phyloP scores from a whole-genome alignment of 176 grass and related monocot genomes.

The Urochloa ruziziensis region DNA sequence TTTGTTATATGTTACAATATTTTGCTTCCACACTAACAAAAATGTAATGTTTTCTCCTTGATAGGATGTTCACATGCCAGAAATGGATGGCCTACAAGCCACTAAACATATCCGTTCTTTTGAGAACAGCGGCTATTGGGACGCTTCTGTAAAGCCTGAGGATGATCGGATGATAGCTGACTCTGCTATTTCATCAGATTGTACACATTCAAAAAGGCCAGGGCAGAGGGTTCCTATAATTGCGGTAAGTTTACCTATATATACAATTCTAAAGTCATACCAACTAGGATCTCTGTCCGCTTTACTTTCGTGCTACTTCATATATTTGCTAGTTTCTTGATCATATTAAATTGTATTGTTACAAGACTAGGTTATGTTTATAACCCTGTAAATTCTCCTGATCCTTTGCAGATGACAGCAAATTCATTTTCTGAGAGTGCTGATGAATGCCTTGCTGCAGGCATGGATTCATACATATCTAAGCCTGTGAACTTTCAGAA shows the following conservation, averaged over 20 bases:
- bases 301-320: constrained; percentile 13
- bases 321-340: constrained; percentile 19
- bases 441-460: constrained; percentile 70
- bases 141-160: constrained; percentile 60
- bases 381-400: constrained; percentile 33
- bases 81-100: constrained; percentile 97
- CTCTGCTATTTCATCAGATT: constrained; percentile 38
- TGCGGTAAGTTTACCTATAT: constrained; percentile 53
- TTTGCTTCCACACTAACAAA: constrained; percentile 25
- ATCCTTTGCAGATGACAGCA: constrained; percentile 86
- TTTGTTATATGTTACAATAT: neutral
- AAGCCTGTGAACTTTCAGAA: constrained; percentile 86
- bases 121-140: constrained; percentile 79
- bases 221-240: constrained; percentile 72
- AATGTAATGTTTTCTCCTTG: constrained; percentile 5
- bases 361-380: neutral
- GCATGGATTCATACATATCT: constrained; percentile 96
- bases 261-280: neutral
- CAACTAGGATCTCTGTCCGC: constrained; percentile 2
- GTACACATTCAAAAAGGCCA: constrained; percentile 25
- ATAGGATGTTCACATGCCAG: constrained; percentile 95
- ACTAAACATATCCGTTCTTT: constrained; percentile 83
- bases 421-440: constrained; percentile 83
- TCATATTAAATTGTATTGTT: neutral
- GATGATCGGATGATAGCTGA: constrained; percentile 35